Percentiles rank a stretch among this genome's conserved stretches.
Conservation (phyloP, 2,329 filamentous ascomycete genomes). For the Aspergillus viridinutans region DNA sequence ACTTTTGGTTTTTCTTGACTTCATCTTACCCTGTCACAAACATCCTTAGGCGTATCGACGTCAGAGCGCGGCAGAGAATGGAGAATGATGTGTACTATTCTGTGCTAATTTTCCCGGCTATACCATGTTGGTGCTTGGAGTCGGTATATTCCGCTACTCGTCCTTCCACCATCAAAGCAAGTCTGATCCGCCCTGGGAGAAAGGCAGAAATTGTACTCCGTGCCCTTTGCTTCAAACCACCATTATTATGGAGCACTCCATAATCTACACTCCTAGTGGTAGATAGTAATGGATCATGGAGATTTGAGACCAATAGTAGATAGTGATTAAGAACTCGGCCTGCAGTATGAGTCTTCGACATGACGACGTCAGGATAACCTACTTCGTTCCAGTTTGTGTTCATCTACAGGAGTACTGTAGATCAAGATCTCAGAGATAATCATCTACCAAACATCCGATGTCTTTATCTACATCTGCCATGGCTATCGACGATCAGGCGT, state of each 20-base stretch:
- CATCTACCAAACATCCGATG: neutral
- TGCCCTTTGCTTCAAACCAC: neutral
- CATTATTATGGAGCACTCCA: neutral
- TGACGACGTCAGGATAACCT: neutral
- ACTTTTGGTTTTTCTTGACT: neutral
- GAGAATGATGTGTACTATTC: neutral
- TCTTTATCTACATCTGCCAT: neutral
- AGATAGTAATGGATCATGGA: neutral
- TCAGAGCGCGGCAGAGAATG: conserved; percentile 23
- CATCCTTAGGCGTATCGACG: conserved; percentile 15
- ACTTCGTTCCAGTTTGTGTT: neutral
- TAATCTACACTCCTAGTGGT: neutral
- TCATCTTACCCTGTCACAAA: neutral
- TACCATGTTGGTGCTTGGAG: neutral
- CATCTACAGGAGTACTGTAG: neutral
- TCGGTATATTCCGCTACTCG: neutral
- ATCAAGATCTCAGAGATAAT: neutral
- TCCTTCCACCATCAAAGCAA: neutral
- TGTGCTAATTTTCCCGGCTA: conserved; percentile 9
- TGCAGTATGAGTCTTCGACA: neutral
- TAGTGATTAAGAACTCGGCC: neutral
- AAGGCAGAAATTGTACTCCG: neutral
- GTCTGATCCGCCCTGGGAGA: neutral
- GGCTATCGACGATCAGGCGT: neutral
- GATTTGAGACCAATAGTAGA: neutral